phyloP scores from a whole-genome alignment of 129 eudicot species.

The Centrapalus pauciflorus region DNA sequence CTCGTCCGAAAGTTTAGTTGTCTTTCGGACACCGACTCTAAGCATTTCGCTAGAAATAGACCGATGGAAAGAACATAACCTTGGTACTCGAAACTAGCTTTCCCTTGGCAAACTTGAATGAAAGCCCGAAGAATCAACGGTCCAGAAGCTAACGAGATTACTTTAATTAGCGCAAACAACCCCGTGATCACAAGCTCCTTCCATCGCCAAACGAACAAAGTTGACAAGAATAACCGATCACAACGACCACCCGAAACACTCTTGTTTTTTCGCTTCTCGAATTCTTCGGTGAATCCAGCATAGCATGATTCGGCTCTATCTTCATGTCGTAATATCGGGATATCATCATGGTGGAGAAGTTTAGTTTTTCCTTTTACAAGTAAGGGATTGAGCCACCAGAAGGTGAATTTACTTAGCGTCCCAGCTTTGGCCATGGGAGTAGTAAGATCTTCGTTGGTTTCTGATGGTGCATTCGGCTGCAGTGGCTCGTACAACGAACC shows the following conservation, averaged over 20 bases:
- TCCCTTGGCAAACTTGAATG: conserved; percentile 52
- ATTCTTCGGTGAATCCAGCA: conserved; percentile 33
- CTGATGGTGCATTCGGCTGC: conserved; percentile 5
- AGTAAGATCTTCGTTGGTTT: conserved; percentile 28
- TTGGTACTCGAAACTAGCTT: conserved; percentile 33
- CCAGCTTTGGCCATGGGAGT: conserved; percentile 51
- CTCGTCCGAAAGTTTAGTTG: conserved; percentile 52
- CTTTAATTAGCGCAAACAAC: conserved; percentile 49
- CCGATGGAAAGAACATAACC: conserved; percentile 43
- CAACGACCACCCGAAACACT: not conserved
- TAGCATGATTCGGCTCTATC: conserved; percentile 47
- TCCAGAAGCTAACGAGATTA: conserved; percentile 43
- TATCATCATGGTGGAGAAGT: conserved; percentile 46
- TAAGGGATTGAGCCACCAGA: conserved; percentile 65
- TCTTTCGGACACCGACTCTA: conserved; percentile 60
- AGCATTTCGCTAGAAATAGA: conserved; percentile 43
- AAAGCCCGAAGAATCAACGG: conserved; percentile 60
- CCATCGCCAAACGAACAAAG: conserved; percentile 44
- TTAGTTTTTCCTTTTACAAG: conserved; percentile 44
- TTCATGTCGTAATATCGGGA: conserved; percentile 37
- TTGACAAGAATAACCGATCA: conserved; percentile 28
- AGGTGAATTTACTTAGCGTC: conserved; percentile 38
- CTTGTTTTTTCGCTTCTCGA: conserved; percentile 21
- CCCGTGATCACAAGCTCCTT: conserved; percentile 44
- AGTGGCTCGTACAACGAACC: conserved; percentile 35